Evolutionary conservation across 345 rosid species (phyloP), one percentile per base, ranked within the genome.

Genomic region (Capsella bursapastoris): DNA sequence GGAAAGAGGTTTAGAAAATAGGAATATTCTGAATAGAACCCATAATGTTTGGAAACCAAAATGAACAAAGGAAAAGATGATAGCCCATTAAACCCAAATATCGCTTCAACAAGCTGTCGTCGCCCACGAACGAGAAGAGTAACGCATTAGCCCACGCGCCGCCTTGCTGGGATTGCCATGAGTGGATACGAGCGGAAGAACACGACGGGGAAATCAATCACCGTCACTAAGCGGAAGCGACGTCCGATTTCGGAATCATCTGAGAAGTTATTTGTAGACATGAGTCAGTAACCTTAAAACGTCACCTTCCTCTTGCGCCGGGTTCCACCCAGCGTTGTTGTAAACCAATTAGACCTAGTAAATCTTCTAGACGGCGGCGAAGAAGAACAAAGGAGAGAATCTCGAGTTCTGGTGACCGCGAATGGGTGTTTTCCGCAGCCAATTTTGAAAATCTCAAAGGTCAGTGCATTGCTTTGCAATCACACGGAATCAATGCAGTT

Each of bases 391-490:
- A 68, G 37, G 64, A 73, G 66, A 63, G 18, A 32, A 29, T 32
- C 48, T 29, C 72, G 48, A 50, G 67, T 3, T 56, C 61, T 53
- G 22, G 13, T 58, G 78, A 66, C n/a, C 82, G 82, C 28, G 34
- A 74, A 57, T 79, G 82, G 82, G 79, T 79, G 56, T 68, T 40
- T 57, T 73, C 82, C 37, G 11, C 75, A 8, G 59, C 44, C 73
- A 44, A 73, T 63, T 48, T 14, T 6, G 41, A 15, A 55, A 55
- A 68, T 41, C 57, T 68, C 6, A 64, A 68, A 79, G 82, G 82
- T 79, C 2, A 60, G 65, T 61, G 70, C 63, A 38, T 5, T 22
- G 25, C 25, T 22, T 14, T 71, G 68, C 53, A 35, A 53, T 45
- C 25, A 7, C 52, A 16, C 64, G 1, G 43, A 10, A 25, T 25